Base-by-base conservation (phyloP, 768 basidiomycete genomes). In the Boletus coccyginus region DNA sequence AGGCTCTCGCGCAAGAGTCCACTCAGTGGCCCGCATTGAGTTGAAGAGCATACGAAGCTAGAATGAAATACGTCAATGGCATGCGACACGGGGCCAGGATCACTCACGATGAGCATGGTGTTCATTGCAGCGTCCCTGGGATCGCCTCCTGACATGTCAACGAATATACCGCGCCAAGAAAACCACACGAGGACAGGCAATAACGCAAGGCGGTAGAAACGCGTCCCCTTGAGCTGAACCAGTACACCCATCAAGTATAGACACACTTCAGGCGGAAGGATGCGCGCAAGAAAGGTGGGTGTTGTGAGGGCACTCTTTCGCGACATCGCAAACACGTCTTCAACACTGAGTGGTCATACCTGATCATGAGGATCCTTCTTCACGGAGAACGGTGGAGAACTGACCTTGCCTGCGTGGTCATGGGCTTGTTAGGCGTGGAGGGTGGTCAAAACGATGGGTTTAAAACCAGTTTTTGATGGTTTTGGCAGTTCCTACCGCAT, bases 161-260 rank as follows among this genome's bases (percentile, higher is more conserved):
- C 52, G 13, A 62, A 54, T 2, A 33, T 67, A 5, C 75, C 77
- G 21, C 76, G 74, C 63, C 78, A 82, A 10, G 77, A 63, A 3
- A 69, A 60, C 70, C 75, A 80, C 11, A 81, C 57, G 3, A 79
- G 67, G 36, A 82, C 55, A 6, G 82, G 81, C 6, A 85, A 69
- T 19, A 84, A 49, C 1, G 79, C 78, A 44, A 83, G 50, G 39
- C 84, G 80, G 54, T 79, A 65, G 5, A 66, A 56, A 8, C 48
- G 50, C 7, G 57, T 77, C 66, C 12, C 82, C 79, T 46, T 69
- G 68, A 78, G 66, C 45, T 81, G 71, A 17, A 83, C 80, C 39
- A 86, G 75, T 21, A 83, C 69, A 3, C 79, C 83, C 47, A 80
- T 79, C 14, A 67, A 65, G 70, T 80, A 83, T 61, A 81, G 79